Base-by-base conservation (phyloP, 768 basidiomycete species). In the Pulveroboletus ravenelii region DNA sequence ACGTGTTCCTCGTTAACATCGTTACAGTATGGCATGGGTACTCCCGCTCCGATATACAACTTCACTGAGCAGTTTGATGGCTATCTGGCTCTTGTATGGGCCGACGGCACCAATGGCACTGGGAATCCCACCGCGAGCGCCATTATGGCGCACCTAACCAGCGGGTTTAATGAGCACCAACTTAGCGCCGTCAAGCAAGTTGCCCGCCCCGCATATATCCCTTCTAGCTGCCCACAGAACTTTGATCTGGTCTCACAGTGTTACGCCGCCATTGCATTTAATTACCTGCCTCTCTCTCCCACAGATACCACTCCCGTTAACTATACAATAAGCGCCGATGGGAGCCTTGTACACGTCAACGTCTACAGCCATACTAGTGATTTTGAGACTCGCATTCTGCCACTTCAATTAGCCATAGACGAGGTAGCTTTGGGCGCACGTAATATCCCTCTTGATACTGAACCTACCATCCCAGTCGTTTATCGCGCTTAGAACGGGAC, bases 361-460 rank as follows among this genome's bases (percentile, higher is more conserved):
- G 88, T 88, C 0, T 71, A 73, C 18, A 69, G 72, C 17, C 87
- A 88, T 59, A 77, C 69, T 3, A 83, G 85, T 52, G 85, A 87
- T 65, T 81, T 84, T 55, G 86, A 89, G 64, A 70, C 70, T 47
- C 70, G 83, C 41, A 74, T 88, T 29, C 62, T 91, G 15, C 89
- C 89, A 1, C 55, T 91, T 18, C 89, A 91, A 54, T 84, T 87
- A 77, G 84, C 87, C 10, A 71, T 91, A 32, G 89, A 91, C 57
- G 72, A 78, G 62, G 87, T 84, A 53, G n/a, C 6, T 39, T 35
- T 52, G 36, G 6, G 42, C 35, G 12, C 35, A 20, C 23, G 14
- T 31, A 0, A 6, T 29, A n/a, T 35, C 1, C 5, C 10, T n/a
- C 8, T 38, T 25, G 30, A 3, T 13, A 14, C 18, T 59, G 23